A percentile compares a stretch with the other conserved stretches of the same genome.
These are phyloP conservation scores for Erodium trifolium DNA, from an alignment of 441 rosid species.

Conservation along the genomic window DNA sequence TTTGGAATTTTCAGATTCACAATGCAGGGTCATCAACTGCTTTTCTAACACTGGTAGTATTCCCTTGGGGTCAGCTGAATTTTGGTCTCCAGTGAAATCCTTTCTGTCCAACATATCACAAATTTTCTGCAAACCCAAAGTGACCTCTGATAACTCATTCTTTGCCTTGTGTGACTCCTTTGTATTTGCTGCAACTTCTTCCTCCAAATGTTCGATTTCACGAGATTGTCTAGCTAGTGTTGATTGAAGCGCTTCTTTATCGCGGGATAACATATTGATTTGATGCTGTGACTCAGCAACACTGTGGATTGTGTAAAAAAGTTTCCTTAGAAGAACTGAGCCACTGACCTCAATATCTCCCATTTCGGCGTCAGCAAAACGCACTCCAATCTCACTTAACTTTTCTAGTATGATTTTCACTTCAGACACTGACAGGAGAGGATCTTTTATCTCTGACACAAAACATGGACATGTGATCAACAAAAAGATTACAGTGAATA, in stretches of 20 bases:
- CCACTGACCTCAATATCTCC: slow-evolving; percentile 30
- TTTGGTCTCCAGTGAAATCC: slow-evolving; percentile 35
- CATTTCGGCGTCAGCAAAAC: slow-evolving; percentile 29
- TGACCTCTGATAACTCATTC: slow-evolving; percentile 42
- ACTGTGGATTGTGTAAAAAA: slow-evolving; percentile 46
- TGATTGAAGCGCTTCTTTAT: slow-evolving; percentile 48
- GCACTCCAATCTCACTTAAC: slow-evolving; percentile 40
- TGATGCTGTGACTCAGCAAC: slow-evolving; percentile 45
- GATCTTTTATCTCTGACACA: slow-evolving; percentile 46
- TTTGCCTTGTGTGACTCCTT: slow-evolving; percentile 41
- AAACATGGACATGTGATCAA: slow-evolving; percentile 15
- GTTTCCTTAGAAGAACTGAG: slow-evolving; percentile 48
- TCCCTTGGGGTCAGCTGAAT: slow-evolving; percentile 28
- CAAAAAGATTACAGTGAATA: background rate
- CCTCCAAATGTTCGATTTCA: slow-evolving; percentile 56
- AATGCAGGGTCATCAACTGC: slow-evolving; percentile 37
- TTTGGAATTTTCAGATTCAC: slow-evolving; percentile 58
- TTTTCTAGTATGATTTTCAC: slow-evolving; percentile 51
- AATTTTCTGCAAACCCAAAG: slow-evolving; percentile 50
- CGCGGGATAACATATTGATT: slow-evolving; percentile 39
- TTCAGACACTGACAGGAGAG: slow-evolving; percentile 44
- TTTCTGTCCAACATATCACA: slow-evolving; percentile 38
- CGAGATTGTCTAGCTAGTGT: slow-evolving; percentile 38
- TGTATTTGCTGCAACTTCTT: slow-evolving; percentile 33
- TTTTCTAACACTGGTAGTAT: slow-evolving; percentile 50